phyloP scores from a whole-genome alignment of 2,329 filamentous ascomycete species.

The Alternaria ventricosa region DNA sequence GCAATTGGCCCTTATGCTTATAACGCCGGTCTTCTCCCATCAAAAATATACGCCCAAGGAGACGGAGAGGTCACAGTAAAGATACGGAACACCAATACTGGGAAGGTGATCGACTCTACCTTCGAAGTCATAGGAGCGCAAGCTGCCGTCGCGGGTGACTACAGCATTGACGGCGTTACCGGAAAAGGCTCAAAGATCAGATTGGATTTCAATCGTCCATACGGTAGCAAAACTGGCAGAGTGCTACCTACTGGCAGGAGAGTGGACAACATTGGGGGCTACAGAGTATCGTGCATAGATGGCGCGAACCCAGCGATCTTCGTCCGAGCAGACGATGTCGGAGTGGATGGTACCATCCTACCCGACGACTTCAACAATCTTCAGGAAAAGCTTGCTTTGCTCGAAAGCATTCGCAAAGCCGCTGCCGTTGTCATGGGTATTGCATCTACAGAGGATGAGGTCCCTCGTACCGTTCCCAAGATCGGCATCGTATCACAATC shows the following conservation, averaged over 20 bases:
- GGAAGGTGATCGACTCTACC: conserved; percentile 65
- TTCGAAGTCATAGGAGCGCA: conserved; percentile 61
- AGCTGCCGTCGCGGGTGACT: conserved; percentile 60
- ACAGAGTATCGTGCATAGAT: conserved; percentile 66
- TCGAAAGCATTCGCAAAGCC: conserved; percentile 65
- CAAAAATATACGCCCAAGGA: conserved; percentile 32
- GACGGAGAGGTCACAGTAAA: conserved; percentile 57
- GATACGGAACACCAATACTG: conserved; percentile 75
- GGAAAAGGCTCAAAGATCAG: conserved; percentile 64
- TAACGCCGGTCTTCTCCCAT: conserved; percentile 59
- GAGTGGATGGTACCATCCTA: conserved; percentile 57
- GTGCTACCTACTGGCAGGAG: conserved; percentile 66
- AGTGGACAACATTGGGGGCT: conserved; percentile 58
- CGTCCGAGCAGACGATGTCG: conserved; percentile 61
- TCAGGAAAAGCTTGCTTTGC: conserved; percentile 54
- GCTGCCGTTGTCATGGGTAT: conserved; percentile 69
- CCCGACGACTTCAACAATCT: conserved; percentile 63
- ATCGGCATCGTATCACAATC: conserved; percentile 62
- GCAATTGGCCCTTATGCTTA: conserved; percentile 69
- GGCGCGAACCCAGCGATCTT: conserved; percentile 71
- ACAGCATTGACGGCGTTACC: conserved; percentile 69
- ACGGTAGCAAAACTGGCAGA: conserved; percentile 68
- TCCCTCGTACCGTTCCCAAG: conserved; percentile 67
- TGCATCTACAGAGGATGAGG: conserved; percentile 51
- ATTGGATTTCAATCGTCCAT: conserved; percentile 68